Conservation (phyloP, 2,329 filamentous ascomycete species). For the Pseudovirgaria hyperparasitica region DNA sequence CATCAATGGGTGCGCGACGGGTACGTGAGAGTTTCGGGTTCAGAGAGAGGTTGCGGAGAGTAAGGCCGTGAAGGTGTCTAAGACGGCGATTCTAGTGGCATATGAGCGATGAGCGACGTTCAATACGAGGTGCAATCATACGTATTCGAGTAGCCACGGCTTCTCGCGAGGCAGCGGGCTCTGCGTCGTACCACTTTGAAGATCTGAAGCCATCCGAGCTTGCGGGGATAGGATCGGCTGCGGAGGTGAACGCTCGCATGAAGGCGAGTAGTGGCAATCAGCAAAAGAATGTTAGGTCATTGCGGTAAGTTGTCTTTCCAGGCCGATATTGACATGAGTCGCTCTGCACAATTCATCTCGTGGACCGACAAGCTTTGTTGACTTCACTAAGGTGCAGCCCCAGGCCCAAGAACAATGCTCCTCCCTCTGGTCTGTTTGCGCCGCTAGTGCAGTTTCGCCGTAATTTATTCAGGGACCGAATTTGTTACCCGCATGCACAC, state of each 20-base stretch:
- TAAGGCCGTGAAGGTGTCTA: slow-evolving; percentile 76
- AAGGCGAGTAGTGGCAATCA: too few species aligned
- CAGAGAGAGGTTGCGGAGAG: slow-evolving; percentile 76
- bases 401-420: too few species aligned
- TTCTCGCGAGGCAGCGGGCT: slow-evolving; percentile 16
- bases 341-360: slow-evolving; percentile 1
- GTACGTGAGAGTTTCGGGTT: slow-evolving; percentile 35
- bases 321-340: neutral
- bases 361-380: too few species aligned
- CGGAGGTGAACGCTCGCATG: slow-evolving; percentile 12
- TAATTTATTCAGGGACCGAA: too few species aligned
- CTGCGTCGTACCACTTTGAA: too few species aligned
- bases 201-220: slow-evolving; percentile 7
- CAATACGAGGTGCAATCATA: slow-evolving; percentile 6
- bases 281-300: too few species aligned
- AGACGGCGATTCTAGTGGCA: slow-evolving; percentile 65
- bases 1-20: slow-evolving; percentile 56
- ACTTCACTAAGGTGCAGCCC: too few species aligned
- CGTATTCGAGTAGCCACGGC: slow-evolving; percentile 25
- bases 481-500: too few species aligned
- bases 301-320: neutral
- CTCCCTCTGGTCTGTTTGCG: too few species aligned
- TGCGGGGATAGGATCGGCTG: slow-evolving; percentile 8
- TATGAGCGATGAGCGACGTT: slow-evolving; percentile 3
- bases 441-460: too few species aligned